These are phyloP conservation scores for Monosporascus sp. DNA, from an alignment of 2,329 filamentous ascomycete species.

Conservation along the genomic window DNA sequence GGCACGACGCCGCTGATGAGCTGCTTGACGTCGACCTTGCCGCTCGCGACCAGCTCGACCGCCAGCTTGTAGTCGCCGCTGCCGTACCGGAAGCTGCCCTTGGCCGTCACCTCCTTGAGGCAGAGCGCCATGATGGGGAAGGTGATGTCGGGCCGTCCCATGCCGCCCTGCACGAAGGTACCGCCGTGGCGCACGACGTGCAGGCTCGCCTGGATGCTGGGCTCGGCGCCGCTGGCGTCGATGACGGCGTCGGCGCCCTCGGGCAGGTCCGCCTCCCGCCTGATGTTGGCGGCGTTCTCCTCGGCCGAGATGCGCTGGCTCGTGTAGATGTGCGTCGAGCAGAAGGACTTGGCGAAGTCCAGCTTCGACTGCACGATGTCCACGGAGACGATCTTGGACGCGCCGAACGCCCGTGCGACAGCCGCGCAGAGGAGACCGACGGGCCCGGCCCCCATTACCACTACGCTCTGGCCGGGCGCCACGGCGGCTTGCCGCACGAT, in stretches of 20 bases:
- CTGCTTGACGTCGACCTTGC: conserved; percentile 75
- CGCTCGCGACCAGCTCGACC: conserved; percentile 67
- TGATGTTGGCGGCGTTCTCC: conserved; percentile 69
- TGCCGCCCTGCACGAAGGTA: conserved; percentile 79
- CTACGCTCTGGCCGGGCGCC: conserved; percentile 68
- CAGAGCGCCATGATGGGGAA: conserved; percentile 92
- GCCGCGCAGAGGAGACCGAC: conserved; percentile 85
- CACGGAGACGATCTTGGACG: conserved; percentile 75
- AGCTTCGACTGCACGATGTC: conserved; percentile 80
- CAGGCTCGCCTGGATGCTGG: conserved; percentile 70
- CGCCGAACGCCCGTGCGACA: conserved; percentile 81
- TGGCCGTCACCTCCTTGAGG: conserved; percentile 80
- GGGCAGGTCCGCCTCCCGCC: conserved; percentile 57
- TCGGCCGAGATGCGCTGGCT: conserved; percentile 58
- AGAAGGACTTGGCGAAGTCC: conserved; percentile 70
- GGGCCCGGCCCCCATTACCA: conserved; percentile 83
- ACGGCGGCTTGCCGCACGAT: conserved; percentile 71
- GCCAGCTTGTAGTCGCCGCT: conserved; percentile 83
- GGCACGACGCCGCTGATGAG: conserved; percentile 73
- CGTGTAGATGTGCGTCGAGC: conserved; percentile 66
- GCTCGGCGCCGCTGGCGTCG: conserved; percentile 74
- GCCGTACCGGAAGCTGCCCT: conserved; percentile 86
- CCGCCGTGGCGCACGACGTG: conserved; percentile 68
- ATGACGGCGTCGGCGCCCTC: conserved; percentile 72
- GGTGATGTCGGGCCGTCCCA: conserved; percentile 81